Base-by-base conservation (phyloP, 2,329 filamentous ascomycete genomes). In the Sarocladium kiliense region DNA sequence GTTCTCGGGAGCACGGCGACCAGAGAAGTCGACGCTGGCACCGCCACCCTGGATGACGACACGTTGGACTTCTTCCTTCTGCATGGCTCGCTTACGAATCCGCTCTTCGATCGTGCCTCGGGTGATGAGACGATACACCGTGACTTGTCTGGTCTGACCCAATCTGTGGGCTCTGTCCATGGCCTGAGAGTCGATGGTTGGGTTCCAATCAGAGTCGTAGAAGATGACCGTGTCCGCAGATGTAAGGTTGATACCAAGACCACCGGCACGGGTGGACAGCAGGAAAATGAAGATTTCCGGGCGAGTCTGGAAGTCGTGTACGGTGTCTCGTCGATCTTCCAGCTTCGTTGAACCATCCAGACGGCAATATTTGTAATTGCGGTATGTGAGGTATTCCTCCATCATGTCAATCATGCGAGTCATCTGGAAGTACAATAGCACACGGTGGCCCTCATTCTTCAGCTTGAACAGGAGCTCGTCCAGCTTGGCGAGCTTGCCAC, bases 131-230 rank as follows among this genome's bases (percentile, higher is more conserved):
- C 94, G 90, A 72, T 97, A 99, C 11, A 99, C 94, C 0, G 92
- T 97, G 56, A 99, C 94, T 73, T 99, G 94, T 62, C 84, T 85
- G 2, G 93, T 97, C 72, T 99, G 93, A 51, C 94, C 94, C 34
- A 99, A 83, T 82, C 94, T 90, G 83, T 99, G 94, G 12, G 94
- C 94, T 71, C 94, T 89, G 72, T 99, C 94, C 94, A 97, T 97
- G 72, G 94, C 94, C 71, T 99, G 94, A 54, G 90, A 96, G 70
- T 99, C 94, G 66, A 97, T 97, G 3, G 94, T 97, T 0, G 94
- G 94, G 70, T 99, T 99, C 94, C 94, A 99, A 71, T 99, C 94
- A 11, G 91, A 96, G 69, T 99, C 94, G 79, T 99, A 99, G 77
- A 99, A 99, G 72, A 99, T 97, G 73, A 99, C 94, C 0, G 94